A percentile compares a stretch with the other conserved stretches of the same genome.
Evolutionary conservation across 1,139 yeast species (phyloP).

Genomic region (Wickerhamomyces sp.): DNA sequence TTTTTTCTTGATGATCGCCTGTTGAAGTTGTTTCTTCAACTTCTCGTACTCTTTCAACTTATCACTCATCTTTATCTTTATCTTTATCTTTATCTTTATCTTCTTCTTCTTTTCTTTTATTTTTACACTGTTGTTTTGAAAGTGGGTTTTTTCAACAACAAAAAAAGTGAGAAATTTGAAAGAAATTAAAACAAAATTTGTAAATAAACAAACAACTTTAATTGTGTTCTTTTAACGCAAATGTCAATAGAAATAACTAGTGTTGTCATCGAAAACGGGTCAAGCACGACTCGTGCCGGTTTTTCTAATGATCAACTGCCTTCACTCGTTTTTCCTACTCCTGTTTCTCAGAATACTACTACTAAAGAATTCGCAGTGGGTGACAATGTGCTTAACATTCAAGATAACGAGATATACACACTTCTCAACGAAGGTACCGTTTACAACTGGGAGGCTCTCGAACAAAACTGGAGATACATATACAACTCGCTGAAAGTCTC

Average conservation of each 20-base stretch:
- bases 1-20: slow-evolving; percentile 59
- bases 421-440: slow-evolving; percentile 60
- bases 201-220: neutral
- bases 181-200: neutral
- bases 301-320: slow-evolving; percentile 66
- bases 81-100: neutral
- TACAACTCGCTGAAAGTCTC: slow-evolving; percentile 43
- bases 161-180: neutral
- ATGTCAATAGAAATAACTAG: slow-evolving; percentile 39
- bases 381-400: slow-evolving; percentile 39
- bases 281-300: slow-evolving; percentile 65
- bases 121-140: neutral
- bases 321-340: slow-evolving; percentile 50
- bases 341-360: slow-evolving; percentile 38
- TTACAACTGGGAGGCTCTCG: slow-evolving; percentile 61
- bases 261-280: slow-evolving; percentile 67
- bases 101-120: neutral
- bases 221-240: neutral
- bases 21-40: slow-evolving; percentile 63
- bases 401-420: slow-evolving; percentile 53
- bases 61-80: slow-evolving; percentile 6
- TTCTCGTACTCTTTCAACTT: slow-evolving; percentile 56
- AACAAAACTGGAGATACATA: slow-evolving; percentile 55
- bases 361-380: slow-evolving; percentile 45
- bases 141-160: neutral